Base-by-base conservation (phyloP, 2,329 filamentous ascomycete genomes). In the Aureobasidium lini region DNA sequence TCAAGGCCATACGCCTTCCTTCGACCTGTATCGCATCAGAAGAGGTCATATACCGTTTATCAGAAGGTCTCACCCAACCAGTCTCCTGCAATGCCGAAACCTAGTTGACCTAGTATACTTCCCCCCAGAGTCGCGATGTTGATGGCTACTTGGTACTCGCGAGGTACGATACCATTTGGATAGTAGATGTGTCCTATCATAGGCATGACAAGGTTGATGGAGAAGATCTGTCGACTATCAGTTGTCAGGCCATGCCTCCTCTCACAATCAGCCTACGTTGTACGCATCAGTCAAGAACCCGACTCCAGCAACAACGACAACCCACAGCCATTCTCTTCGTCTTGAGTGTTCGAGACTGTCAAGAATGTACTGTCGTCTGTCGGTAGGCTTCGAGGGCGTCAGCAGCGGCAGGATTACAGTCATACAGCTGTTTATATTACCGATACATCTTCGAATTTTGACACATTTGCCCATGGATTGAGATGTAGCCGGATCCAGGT, bases 211-310 rank as follows among this genome's bases (percentile, higher is more conserved):
- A 74, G 70, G 59, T 75, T 74, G 32, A 73, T 65, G 6, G 72
- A 68, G 58, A 75, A 75, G 1, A 75, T 64, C 47, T 49, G 16
- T 28, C 36, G 9, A 11, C 23, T 2, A 16, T 49, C 11, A 49
- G 32, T 23, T 11, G 32, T n/a, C 9, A 7, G 32, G 15, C 2
- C 7, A 8, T 7, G 11, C 4, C 7, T 18, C 13, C 8, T 8
- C 23, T 7, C 8, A 15, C 5, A 37, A 16, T 23, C 18, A n/a
- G 23, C 32, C 6, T 36, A 49, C 47, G 34, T 70, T 73, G 62
- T 74, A 75, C 0, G 71, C 66, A 54, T 75, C 73, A 2, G 73
- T 74, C 37, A 75, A 63, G 62, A 74, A 75, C 6, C 73, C 73
- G 23, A 72, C 69, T 13, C 71, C 72, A 18, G 73, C 72, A n/a